Evolutionary conservation across 208 protist genomes (phyloP), one percentile per base, ranked within the genome.

Genomic region (Acanthamoeba sp.): DNA sequence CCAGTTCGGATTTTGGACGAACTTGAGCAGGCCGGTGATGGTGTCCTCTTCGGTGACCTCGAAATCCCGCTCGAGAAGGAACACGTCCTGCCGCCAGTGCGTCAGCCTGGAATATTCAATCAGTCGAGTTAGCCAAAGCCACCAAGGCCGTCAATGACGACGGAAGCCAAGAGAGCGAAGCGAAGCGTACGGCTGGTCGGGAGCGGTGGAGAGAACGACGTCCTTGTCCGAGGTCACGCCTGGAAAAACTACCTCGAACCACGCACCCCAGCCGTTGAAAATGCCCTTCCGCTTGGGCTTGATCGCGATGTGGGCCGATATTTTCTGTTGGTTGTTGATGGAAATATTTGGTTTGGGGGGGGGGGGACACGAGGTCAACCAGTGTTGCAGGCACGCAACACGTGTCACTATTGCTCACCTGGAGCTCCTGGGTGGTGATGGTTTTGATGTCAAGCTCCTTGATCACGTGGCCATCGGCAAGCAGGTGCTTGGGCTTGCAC

Each of bases 241-340:
- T 2, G 80, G 50, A n/a, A 88, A 88, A 62, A 88, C 50, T 27
- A 88, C 80, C 80, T 88, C 80, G 48, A 88, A 88, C 80, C 80
- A 88, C 10, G 50, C 48, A 22, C 48, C 80, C 48, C 42, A 88
- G 0, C 80, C 80, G 80, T 88, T 55, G 80, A 88, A 88, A 27
- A 24, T 59, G 10, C 80, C 80, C 80, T 88, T 88, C 7, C 48
- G n/a, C 36, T 32, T 88, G 27, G 50, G 42, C 50, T 88, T 88
- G n/a, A 64, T 40, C 38, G 80, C 29, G 29, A 62, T n/a, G 9
- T n/a, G 45, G 9, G 50, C 10, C 18, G 50, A 88, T 9, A 64
- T 62, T 16, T 12, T 88, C 48, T 64, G 45, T 24, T n/a, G n/a
- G n/a, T n/a, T n/a, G n/a, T n/a, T n/a, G n/a, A n/a, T n/a, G n/a